Evolutionary conservation across 805 yeast species (phyloP).

Genomic region (Spathaspora gorwiae): DNA sequence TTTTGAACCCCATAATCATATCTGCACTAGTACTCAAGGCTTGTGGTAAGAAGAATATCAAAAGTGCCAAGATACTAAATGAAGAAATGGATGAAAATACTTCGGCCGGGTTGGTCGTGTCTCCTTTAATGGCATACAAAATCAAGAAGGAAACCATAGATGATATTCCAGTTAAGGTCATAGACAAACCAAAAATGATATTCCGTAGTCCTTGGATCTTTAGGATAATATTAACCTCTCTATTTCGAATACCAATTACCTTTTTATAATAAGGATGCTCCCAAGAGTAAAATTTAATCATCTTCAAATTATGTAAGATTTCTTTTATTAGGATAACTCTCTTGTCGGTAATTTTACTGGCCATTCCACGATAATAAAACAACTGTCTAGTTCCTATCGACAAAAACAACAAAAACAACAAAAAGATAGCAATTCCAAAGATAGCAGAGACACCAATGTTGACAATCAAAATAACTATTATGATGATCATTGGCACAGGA

Average conservation of each 20-base stretch:
- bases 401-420: constrained; percentile 42
- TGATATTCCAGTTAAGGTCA: constrained; percentile 60
- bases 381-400: constrained; percentile 44
- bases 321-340: constrained; percentile 73
- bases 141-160: constrained; percentile 50
- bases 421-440: constrained; percentile 51
- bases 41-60: constrained; percentile 60
- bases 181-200: constrained; percentile 55
- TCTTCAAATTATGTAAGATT: constrained; percentile 65
- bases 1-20: constrained; percentile 53
- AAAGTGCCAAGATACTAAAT: constrained; percentile 55
- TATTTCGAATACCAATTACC: constrained; percentile 49
- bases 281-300: constrained; percentile 86
- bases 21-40: constrained; percentile 64
- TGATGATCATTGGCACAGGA: constrained; percentile 57
- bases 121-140: constrained; percentile 22
- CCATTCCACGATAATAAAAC: constrained; percentile 47
- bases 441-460: constrained; percentile 68
- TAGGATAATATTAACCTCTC: constrained; percentile 56
- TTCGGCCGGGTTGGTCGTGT: constrained; percentile 44
- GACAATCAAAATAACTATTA: constrained; percentile 55
- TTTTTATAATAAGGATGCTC: constrained; percentile 64
- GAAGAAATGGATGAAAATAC: constrained; percentile 64
- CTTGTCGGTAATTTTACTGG: constrained; percentile 60
- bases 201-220: constrained; percentile 60